Base-by-base conservation (phyloP, 768 basidiomycete genomes). In the Kwoniella mangroviensis region DNA sequence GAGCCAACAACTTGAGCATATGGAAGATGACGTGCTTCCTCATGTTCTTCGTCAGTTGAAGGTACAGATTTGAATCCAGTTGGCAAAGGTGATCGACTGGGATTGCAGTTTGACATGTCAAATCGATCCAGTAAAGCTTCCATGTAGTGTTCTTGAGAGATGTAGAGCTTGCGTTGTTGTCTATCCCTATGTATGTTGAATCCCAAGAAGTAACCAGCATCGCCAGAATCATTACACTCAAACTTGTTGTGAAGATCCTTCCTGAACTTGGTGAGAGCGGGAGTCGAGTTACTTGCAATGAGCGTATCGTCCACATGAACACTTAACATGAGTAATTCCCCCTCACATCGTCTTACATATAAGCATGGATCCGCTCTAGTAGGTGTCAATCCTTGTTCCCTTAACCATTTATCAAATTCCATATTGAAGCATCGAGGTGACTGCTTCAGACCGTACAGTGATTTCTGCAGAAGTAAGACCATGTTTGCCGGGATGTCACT, bases 121-220 rank as follows among this genome's bases (percentile, higher is more conserved):
- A 58, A 66, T 57, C 24, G 7, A n/a, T 68, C 59, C 3, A 68
- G 58, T 12, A 68, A 22, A 19, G 66, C 21, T 42, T 68, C 59
- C 7, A 61, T 52, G 51, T 68, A 68, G 56, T 59, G 26, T 45
- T 59, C 49, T 42, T 70, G 68, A 10, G 72, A 70, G 52, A 73
- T 69, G 24, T 57, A 53, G 15, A 72, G 51, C 55, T 53, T 64
- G 7, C 71, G 28, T 24, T 63, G 40, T 53, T 40, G 41, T 12
- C 63, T 6, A 41, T 72, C 58, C 58, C 71, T 42, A 6, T 84
- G 84, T 40, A 80, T 69, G 21, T 82, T 84, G 17, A 70, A 77
- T 7, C 83, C 59, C 17, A 82, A 76, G 1, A 78, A 64, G 53
- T 63, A 63, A 26, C 24, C 54, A 34, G 57, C 63, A 52, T 52